Base-by-base conservation (phyloP, 768 basidiomycete genomes). In the Filobasidium floriforme region DNA sequence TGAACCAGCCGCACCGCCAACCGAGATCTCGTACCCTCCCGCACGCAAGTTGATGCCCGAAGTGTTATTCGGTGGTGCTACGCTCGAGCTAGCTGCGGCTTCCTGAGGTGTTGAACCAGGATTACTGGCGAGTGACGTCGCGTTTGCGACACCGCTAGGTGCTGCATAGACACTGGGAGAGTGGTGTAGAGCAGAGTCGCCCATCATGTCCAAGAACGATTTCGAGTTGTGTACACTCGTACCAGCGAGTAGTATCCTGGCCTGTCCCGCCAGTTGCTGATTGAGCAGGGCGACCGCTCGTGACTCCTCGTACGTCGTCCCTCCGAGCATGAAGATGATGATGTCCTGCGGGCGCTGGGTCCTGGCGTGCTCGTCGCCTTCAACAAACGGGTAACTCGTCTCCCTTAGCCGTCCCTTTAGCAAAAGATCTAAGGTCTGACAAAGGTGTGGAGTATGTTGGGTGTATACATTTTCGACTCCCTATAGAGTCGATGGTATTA, bases 401-500 rank as follows among this genome's bases (percentile, higher is more conserved):
- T 99, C 96, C 71, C 85, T 87, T 66, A 99, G 79, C 62, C 88
- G 83, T 11, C 92, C 93, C 75, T 86, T 90, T 73, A 93, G 84
- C 4, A 99, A 80, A 61, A 89, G 84, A 73, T 99, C 96, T 18
- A 98, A 80, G 1, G 94, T 98, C 74, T 96, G 88, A 0, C 89
- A 87, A 6, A 99, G 82, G 78, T 93, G 92, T 7, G 96, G 96
- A 18, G 86, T 87, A 73, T 98, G 96, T 72, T 98, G 96, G 64
- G 92, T 99, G 76, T 97, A 99, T 18, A 98, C 93, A 73, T 99
- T 99, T 80, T 99, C 96, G 4, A 98, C 94, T 1, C 96, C 96
- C 90, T 93, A 63, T 3, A 69, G 41, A 5, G 29, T 28, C 22
- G n/a, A 1, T 11, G 24, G 65, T 74, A 52, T 69, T 59, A 24